Evolutionary conservation across 2,329 filamentous ascomycete species (phyloP).

Genomic region (Talaromyces sp.): DNA sequence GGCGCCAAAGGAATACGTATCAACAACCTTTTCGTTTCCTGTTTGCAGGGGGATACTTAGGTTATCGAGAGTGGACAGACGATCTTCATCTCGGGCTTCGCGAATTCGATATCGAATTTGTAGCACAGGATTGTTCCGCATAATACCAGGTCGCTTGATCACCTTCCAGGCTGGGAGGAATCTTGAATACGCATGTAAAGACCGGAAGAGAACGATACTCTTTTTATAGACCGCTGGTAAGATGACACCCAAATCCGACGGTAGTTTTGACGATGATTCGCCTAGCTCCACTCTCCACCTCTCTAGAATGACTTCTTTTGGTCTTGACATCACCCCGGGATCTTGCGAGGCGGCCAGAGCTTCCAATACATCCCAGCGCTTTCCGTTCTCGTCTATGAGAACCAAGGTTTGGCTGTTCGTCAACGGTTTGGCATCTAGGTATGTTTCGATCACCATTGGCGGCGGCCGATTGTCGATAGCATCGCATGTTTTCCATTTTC

Average conservation of each 20-base stretch:
- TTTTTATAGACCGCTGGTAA: slow-evolving; percentile 95
- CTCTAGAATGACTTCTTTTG: slow-evolving; percentile 77
- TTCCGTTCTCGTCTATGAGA: slow-evolving; percentile 80
- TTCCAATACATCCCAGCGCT: slow-evolving; percentile 87
- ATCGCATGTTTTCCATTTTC: slow-evolving; percentile 76
- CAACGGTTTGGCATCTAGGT: slow-evolving; percentile 73
- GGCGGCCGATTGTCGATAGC: slow-evolving; percentile 72
- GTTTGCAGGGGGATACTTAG: slow-evolving; percentile 68
- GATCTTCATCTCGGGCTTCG: slow-evolving; percentile 50
- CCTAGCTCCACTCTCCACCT: slow-evolving; percentile 85
- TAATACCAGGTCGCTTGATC: slow-evolving; percentile 68
- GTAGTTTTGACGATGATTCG: slow-evolving; percentile 52
- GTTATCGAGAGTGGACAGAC: slow-evolving; percentile 58
- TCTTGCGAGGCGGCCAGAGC: slow-evolving; percentile 64
- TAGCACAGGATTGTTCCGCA: slow-evolving; percentile 58
- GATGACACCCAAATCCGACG: slow-evolving; percentile 51
- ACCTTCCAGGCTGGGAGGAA: slow-evolving; percentile 85
- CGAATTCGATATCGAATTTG: slow-evolving; percentile 76
- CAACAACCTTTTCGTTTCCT: slow-evolving; percentile 59
- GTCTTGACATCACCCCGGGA: slow-evolving; percentile 43
- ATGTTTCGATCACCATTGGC: slow-evolving; percentile 85
- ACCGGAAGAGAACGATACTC: slow-evolving; percentile 89
- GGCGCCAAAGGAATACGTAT: slow-evolving; percentile 74
- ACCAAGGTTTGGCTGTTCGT: slow-evolving; percentile 83
- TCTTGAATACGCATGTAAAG: slow-evolving; percentile 75